Evolutionary conservation across 345 rosid species (phyloP).

Genomic region (Citrus inodora): DNA sequence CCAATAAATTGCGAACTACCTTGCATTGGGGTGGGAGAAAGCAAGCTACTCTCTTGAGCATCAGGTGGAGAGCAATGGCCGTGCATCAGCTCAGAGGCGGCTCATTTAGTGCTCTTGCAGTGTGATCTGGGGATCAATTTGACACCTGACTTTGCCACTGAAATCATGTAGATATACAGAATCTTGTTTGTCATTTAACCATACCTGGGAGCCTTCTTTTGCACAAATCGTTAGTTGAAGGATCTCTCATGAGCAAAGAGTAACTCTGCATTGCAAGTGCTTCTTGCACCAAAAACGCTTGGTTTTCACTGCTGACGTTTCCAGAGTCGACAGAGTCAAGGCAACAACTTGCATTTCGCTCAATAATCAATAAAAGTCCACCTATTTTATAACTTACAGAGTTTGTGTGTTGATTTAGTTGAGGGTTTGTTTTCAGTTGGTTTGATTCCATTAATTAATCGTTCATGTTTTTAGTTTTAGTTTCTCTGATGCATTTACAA

Average conservation of each 20-base stretch:
- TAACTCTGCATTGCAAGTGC: not conserved
- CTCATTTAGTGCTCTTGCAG: not conserved
- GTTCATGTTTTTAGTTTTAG: not conserved
- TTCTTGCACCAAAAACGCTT: not conserved
- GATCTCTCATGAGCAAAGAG: not conserved
- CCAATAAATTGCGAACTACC: not conserved
- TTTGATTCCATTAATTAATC: conserved; percentile 13
- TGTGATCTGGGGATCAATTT: not conserved
- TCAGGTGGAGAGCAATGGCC: not conserved
- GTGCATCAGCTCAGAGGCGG: not conserved
- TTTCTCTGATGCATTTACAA: not conserved
- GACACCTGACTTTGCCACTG: not conserved
- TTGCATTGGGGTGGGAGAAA: not conserved
- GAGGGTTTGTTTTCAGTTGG: conserved; percentile 6
- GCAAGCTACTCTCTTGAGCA: not conserved
- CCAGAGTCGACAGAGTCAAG: not conserved
- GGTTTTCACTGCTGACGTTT: not conserved
- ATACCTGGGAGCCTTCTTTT: not conserved
- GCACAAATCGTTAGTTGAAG: not conserved
- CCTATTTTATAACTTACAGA: not conserved
- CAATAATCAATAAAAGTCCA: not conserved
- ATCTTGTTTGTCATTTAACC: conserved; percentile 5
- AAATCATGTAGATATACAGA: conserved; percentile 13
- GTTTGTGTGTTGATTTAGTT: conserved; percentile 1
- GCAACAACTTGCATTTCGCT: not conserved